Conservation (phyloP, 495 filamentous ascomycete genomes). For the Aspergillus cristatus region DNA sequence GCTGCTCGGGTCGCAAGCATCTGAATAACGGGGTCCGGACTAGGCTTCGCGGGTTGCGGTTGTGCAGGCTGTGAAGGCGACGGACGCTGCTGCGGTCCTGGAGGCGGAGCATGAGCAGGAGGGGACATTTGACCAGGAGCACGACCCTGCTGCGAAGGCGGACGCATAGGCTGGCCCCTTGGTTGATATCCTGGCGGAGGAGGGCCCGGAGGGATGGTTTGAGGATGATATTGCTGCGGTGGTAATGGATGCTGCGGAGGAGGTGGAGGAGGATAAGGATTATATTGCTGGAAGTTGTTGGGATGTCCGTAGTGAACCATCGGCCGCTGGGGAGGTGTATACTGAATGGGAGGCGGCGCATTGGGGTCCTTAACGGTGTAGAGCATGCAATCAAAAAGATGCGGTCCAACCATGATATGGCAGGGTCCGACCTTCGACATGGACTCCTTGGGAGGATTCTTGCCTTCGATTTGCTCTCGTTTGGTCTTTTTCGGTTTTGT, state of each 20-base stretch:
- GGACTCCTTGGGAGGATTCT: conserved; percentile 77
- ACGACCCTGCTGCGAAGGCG: conserved; percentile 17
- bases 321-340: conserved; percentile 43
- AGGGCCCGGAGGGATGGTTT: conserved; percentile 6
- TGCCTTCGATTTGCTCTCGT: conserved; percentile 55
- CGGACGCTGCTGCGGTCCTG: conserved; percentile 26
- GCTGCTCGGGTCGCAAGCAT: conserved; percentile 82
- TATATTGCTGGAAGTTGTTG: conserved; percentile 41
- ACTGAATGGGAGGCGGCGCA: conserved; percentile 39
- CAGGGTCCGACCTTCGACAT: conserved; percentile 78
- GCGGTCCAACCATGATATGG: conserved; percentile 79
- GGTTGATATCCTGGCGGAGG: conserved; percentile 12
- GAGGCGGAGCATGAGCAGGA: conserved; percentile 17
- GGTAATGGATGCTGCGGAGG: conserved; percentile 15
- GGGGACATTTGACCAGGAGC: conserved; percentile 22
- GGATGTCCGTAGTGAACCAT: conserved; percentile 65
- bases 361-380: conserved; percentile 71
- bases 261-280: conserved; percentile 39
- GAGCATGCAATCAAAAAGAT: conserved; percentile 79
- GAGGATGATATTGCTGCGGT: background rate
- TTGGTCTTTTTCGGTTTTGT: conserved; percentile 80
- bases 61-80: conserved; percentile 24
- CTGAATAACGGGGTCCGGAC: conserved; percentile 89
- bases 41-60: conserved; percentile 37
- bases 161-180: conserved; percentile 6